These are phyloP conservation scores for Aspergillus nomiae DNA, from an alignment of 2,329 filamentous ascomycete genomes.

Conservation along the genomic window DNA sequence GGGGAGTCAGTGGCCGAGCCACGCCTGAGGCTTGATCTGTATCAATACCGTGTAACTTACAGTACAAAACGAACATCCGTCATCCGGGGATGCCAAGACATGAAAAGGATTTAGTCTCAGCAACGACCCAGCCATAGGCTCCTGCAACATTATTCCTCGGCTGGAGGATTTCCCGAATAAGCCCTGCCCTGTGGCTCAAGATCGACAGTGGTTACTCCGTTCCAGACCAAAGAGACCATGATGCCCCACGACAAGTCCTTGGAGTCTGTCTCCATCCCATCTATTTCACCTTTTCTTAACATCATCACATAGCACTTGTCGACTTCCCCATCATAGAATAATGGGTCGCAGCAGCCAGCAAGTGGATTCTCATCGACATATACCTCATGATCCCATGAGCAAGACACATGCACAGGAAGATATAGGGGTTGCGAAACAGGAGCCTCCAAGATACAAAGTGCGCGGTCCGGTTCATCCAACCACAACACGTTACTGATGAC, in stretches of 20 bases:
- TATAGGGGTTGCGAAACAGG: not conserved
- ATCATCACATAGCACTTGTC: not conserved
- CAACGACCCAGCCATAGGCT: not conserved
- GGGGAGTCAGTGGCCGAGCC: not conserved
- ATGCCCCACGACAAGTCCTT: not conserved
- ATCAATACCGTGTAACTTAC: not conserved
- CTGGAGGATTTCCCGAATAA: not conserved
- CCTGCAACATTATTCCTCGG: not conserved
- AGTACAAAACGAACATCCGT: slow-evolving; percentile 9
- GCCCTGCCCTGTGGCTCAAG: not conserved
- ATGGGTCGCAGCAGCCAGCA: not conserved
- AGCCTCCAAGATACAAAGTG: not conserved
- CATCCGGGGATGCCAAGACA: slow-evolving; percentile 8
- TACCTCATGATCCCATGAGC: not conserved
- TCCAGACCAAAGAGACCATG: not conserved
- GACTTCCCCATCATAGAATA: not conserved
- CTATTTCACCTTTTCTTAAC: not conserved
- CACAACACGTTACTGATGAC: not conserved
- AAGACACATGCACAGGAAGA: not conserved
- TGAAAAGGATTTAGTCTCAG: not conserved
- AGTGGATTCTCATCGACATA: not conserved
- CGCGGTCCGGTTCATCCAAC: not conserved
- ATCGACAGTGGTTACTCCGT: not conserved
- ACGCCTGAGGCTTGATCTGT: not conserved
- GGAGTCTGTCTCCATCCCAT: not conserved